phyloP scores from a whole-genome alignment of 768 basidiomycete species.

The Cantharellus cinnabarinus region DNA sequence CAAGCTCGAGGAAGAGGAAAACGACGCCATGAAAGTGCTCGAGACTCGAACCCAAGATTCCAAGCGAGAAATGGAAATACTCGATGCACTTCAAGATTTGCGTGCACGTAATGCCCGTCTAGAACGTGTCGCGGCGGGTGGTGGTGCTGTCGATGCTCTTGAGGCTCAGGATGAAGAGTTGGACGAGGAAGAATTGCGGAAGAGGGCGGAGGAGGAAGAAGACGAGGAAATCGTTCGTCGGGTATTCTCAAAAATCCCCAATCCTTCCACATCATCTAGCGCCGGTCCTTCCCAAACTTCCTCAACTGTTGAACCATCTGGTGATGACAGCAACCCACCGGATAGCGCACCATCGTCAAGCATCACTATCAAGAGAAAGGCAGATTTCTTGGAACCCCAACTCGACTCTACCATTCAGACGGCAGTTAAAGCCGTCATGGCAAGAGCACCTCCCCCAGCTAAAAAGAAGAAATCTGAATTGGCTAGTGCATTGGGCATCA shows the following conservation, averaged over 20 bases:
- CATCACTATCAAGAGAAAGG: constrained; percentile 73
- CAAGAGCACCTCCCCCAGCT: constrained; percentile 22
- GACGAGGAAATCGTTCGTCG: constrained; percentile 79
- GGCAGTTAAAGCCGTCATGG: constrained; percentile 23
- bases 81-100: constrained; percentile 89
- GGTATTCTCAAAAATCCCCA: constrained; percentile 57
- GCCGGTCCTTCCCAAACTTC: constrained; percentile 8
- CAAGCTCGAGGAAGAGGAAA: constrained; percentile 77
- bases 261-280: constrained; percentile 17
- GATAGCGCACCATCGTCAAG: constrained; percentile 5
- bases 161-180: constrained; percentile 38
- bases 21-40: constrained; percentile 91
- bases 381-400: constrained; percentile 56
- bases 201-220: constrained; percentile 66
- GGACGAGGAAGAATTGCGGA: constrained; percentile 56
- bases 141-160: constrained; percentile 39
- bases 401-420: constrained; percentile 45
- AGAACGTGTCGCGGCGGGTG: constrained; percentile 47
- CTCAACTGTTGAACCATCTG: constrained; percentile 11
- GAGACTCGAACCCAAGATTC: constrained; percentile 86
- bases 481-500: constrained; percentile 54
- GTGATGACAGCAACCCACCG: constrained; percentile 8
- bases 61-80: constrained; percentile 94
- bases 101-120: constrained; percentile 71
- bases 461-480: constrained; percentile 38